Base-by-base conservation (phyloP, 75 land plant species). In the Sequoiadendron giganteum region DNA sequence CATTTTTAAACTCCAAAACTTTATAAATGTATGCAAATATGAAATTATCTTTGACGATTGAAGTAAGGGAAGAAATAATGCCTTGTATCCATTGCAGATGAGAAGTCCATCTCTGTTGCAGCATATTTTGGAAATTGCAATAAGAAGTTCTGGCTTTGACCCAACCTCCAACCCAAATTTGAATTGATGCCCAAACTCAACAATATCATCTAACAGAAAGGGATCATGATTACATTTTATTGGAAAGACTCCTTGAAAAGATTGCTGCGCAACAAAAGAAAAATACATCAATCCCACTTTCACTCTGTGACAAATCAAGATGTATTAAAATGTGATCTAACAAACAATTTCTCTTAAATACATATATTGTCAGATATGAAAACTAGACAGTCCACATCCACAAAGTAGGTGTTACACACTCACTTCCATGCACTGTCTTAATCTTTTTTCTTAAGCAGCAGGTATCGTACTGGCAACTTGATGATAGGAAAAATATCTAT, bases 81-180 rank as follows among this genome's bases (percentile, higher is more conserved):
- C 92, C 92, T 92, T 92, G 86, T 92, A 92, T 88, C 93, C 93
- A 77, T 92, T 92, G 92, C 93, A 92, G 85, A 92, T 80, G 47
- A 92, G 92, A 86, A 92, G 85, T 40, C 90, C 90, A 36, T 92
- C 91, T 52, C 48, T 86, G 52, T 83, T 92, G 40, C 90, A 21
- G 79, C 93, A 88, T 38, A 92, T 78, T 86, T 91, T 91, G 52
- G 93, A 86, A 81, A 92, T 82, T 0, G 93, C 93, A 34, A 91
- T 88, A 28, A 92, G 90, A 54, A 92, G 88, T 58, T 92, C 93
- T n/a, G 93, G 92, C 80, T 92, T 92, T 42, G 93, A 92, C 13
- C 93, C 93, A 34, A 86, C 93, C 79, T 92, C 93, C 88, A 92
- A 85, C 54, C 93, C 93, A 87, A 91, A 92, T 61, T 75, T 75